Evolutionary conservation across 192 early-diverging fungal species (phyloP).

Genomic region (Coemansia sp.): DNA sequence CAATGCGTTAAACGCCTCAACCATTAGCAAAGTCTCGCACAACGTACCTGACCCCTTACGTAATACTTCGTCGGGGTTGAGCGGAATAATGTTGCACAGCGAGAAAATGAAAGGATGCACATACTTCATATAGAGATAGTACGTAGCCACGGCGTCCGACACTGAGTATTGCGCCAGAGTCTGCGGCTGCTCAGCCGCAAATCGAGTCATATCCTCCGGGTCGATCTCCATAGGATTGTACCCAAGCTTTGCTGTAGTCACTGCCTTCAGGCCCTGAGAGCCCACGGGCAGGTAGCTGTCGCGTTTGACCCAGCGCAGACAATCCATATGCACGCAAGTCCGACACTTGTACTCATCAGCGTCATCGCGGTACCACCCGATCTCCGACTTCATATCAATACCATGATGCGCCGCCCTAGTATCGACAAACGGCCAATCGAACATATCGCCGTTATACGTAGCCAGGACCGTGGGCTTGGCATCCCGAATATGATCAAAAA

Average conservation of each 20-base stretch:
- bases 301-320: constrained; percentile 97
- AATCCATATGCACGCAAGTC: constrained; percentile 94
- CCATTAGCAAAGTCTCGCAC: constrained; percentile 97
- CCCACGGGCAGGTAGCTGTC: constrained; percentile 97
- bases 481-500: constrained; percentile 90
- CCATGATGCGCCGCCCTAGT: constrained; percentile 79
- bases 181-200: constrained; percentile 90
- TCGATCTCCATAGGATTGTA: constrained; percentile 99
- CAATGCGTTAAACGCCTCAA: constrained; percentile 84
- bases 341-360: constrained; percentile 87
- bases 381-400: constrained; percentile 87
- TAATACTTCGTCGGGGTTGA: constrained; percentile 96
- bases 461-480: constrained; percentile 86
- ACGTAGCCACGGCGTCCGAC: constrained; percentile 99
- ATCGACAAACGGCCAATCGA: constrained; percentile 99
- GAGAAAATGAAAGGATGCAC: constrained; percentile 99
- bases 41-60: constrained; percentile 96
- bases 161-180: constrained; percentile 97
- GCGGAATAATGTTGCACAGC: constrained; percentile 98
- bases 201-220: constrained; percentile 98
- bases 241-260: constrained; percentile 93
- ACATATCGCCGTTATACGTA: constrained; percentile 99
- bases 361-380: constrained; percentile 82
- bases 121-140: constrained; percentile 99
- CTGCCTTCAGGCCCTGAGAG: constrained; percentile 95